Conservation (phyloP, 1,139 yeast genomes). For the Yamadazyma sp. region DNA sequence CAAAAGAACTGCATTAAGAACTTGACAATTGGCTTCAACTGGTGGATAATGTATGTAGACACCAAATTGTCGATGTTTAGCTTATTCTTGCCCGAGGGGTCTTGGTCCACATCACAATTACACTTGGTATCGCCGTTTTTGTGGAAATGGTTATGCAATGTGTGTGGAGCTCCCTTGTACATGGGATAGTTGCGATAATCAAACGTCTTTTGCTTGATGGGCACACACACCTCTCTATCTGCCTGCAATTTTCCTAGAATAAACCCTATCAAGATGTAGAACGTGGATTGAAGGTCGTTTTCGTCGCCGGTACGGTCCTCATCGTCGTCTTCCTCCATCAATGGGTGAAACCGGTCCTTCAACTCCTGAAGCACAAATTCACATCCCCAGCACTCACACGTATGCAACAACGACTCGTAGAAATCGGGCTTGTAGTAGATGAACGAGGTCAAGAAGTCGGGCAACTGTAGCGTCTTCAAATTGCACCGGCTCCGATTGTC, state of each 20-base stretch:
- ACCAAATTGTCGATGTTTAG: constrained; percentile 35
- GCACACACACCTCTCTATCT: constrained; percentile 40
- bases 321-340: constrained; percentile 18
- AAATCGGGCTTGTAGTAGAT: constrained; percentile 41
- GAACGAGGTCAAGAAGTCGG: constrained; percentile 41
- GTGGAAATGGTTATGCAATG: constrained; percentile 36
- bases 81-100: constrained; percentile 23
- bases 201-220: constrained; percentile 30
- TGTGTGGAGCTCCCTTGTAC: constrained; percentile 39
- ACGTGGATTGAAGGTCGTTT: constrained; percentile 28
- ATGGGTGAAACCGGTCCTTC: constrained; percentile 24
- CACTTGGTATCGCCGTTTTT: constrained; percentile 16
- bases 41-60: constrained; percentile 38
- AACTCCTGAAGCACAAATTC: constrained; percentile 26
- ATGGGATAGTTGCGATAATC: constrained; percentile 32
- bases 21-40: constrained; percentile 29
- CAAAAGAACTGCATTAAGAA: constrained; percentile 27
- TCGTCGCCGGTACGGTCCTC: constrained; percentile 16
- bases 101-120: constrained; percentile 23
- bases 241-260: constrained; percentile 38
- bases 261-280: constrained; percentile 34
- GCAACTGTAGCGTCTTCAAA: constrained; percentile 30
- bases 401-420: constrained; percentile 35
- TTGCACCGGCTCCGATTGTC: constrained; percentile 15
- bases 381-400: constrained; percentile 41